Conservation (phyloP, 2,329 filamentous ascomycete species). For the Blastomyces silverae region DNA sequence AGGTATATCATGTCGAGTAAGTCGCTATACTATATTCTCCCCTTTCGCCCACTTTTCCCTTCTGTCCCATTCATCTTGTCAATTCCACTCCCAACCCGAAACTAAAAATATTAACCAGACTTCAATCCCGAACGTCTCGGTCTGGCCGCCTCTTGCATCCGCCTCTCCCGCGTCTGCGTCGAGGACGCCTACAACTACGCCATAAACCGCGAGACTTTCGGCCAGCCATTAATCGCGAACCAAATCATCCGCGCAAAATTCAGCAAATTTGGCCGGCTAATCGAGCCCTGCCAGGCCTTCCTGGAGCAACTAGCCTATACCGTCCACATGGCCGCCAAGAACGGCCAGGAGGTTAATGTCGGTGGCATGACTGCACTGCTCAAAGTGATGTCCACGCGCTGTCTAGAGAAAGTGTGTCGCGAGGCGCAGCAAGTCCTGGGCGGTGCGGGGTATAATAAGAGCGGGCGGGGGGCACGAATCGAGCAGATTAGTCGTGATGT, state of each 20-base stretch:
- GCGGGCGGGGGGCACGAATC: conserved; percentile 45
- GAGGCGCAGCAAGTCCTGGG: conserved; percentile 53
- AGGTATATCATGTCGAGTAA: conserved; percentile 62
- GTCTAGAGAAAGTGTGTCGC: conserved; percentile 48
- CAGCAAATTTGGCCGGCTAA: conserved; percentile 51
- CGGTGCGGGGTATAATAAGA: conserved; percentile 47
- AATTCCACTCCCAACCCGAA: neutral
- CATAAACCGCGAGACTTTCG: conserved; percentile 58
- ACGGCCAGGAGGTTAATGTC: conserved; percentile 39
- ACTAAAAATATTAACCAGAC: conserved; percentile 34
- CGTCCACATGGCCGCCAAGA: conserved; percentile 41
- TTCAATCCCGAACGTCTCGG: conserved; percentile 70
- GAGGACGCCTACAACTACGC: conserved; percentile 56
- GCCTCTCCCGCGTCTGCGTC: conserved; percentile 56
- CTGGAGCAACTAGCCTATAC: conserved; percentile 56
- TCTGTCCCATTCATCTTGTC: conserved; percentile 33
- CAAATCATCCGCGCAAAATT: conserved; percentile 57
- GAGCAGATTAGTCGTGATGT: conserved; percentile 51
- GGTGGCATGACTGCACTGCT: conserved; percentile 48
- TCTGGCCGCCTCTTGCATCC: conserved; percentile 57
- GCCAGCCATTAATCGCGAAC: conserved; percentile 51
- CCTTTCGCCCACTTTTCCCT: neutral
- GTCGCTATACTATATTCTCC: conserved; percentile 9
- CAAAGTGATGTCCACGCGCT: conserved; percentile 49
- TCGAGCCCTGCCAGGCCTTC: conserved; percentile 58